Evolutionary conservation across 2,329 filamentous ascomycete genomes (phyloP), one percentile per base, ranked within the genome.

Genomic region (Drechslerella dactyloides): DNA sequence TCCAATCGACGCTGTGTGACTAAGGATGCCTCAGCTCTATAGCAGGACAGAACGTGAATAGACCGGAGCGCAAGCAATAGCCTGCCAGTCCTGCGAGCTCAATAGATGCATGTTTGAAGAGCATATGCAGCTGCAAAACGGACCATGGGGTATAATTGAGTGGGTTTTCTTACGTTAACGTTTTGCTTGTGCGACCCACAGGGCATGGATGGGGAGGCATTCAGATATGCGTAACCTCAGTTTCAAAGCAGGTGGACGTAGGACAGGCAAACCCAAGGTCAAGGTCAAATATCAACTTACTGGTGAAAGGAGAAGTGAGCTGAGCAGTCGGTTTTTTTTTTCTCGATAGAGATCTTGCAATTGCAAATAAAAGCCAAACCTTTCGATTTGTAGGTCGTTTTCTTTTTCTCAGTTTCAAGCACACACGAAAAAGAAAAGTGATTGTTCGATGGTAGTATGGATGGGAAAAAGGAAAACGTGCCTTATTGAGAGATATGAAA

Each of bases 111-210:
- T 23, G n/a, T 8, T 15, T 48, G 44, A 19, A 48, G 19, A 48
- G 15, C 44, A 23, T 15, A 15, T 48, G 44, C 44, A 48, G 44
- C 19, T 48, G 44, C 44, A 21, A 23, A 19, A 5, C 17, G 11
- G 17, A 33, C 27, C 27, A 8, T 33, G 17, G 17, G 8, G 19
- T 19, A 56, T 24, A 55, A 48, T 37, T 50, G 46, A 46, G 33
- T 27, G 42, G 30, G 37, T 51, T 52, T 40, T 57, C 21, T 15
- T n/a, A n/a, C n/a, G n/a, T 21, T 17, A 6, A 42, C 51, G 17
- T 62, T 55, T 56, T 33, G 27, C 27, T 33, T 70, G 66, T 70
- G 46, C 46, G 46, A 70, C 66, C 58, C 55, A 50, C 37, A 35
- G 11, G 21, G 19, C 8, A 21, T 13, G 19, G 13, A 8, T 21